phyloP scores from a whole-genome alignment of 768 basidiomycete genomes.

The Pisolithus microcarpus region DNA sequence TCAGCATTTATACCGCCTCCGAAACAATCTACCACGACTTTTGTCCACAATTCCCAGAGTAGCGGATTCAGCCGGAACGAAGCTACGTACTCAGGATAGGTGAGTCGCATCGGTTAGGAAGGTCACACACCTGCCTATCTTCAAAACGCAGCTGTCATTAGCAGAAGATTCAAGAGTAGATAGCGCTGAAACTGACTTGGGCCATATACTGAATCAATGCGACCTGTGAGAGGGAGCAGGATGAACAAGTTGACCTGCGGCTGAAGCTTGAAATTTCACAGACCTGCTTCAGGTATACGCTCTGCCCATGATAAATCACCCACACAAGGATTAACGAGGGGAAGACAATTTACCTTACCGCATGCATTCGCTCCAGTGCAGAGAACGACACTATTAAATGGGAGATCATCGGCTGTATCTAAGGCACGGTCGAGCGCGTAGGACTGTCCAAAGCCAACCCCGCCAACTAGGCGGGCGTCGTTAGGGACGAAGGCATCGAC shows the following conservation, averaged over 20 bases:
- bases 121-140: slow-evolving; percentile 61
- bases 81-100: slow-evolving; percentile 39
- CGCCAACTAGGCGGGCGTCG: slow-evolving; percentile 61
- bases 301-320: slow-evolving; percentile 40
- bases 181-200: slow-evolving; percentile 47
- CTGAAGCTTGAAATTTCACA: neutral
- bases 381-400: slow-evolving; percentile 54
- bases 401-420: slow-evolving; percentile 6
- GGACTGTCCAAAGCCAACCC: slow-evolving; percentile 37
- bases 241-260: slow-evolving; percentile 2
- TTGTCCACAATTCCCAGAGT: slow-evolving; percentile 84
- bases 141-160: neutral
- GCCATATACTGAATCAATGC: slow-evolving; percentile 93
- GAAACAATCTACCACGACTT: slow-evolving; percentile 37
- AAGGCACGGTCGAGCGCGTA: slow-evolving; percentile 26
- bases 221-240: slow-evolving; percentile 36
- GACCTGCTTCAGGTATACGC: slow-evolving; percentile 88
- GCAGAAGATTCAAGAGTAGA: neutral
- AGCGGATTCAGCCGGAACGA: slow-evolving; percentile 83
- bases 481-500: slow-evolving; percentile 85
- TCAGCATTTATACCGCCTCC: slow-evolving; percentile 8
- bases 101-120: neutral
- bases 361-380: slow-evolving; percentile 95
- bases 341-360: slow-evolving; percentile 61
- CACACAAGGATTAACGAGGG: neutral